Base-by-base conservation (phyloP, 1,284 basidiomycete genomes). In the Ceratobasidium sp. region DNA sequence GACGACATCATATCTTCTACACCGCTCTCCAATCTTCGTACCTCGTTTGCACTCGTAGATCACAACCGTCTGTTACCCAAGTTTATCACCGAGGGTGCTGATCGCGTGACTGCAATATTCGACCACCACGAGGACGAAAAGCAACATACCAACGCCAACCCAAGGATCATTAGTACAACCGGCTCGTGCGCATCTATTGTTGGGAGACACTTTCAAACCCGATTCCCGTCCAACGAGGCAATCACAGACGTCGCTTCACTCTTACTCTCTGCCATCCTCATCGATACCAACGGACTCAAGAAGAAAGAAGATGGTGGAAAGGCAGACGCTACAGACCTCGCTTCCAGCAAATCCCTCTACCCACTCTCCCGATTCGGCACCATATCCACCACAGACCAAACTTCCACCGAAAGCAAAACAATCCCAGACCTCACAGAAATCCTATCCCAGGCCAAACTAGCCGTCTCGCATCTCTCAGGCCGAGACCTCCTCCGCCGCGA, bases 41-140 rank as follows among this genome's bases (percentile, higher is more conserved):
- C 87, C n/a, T 86, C 85, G 4, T 95, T 95, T 81, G 93, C 90
- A 0, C 88, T 99, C 10, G 94, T 98, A 30, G 97, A 99, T 84
- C 96, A 98, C 84, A 98, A 98, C 82, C 87, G 87, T 12, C 88
- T 97, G 18, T 86, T 88, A n/a, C 82, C 89, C 0, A 82, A 82
- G 3, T 93, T 93, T 82, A 82, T 85, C 1, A 75, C 80, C 8
- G 77, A 66, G 5, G 27, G 57, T 3, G 83, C 85, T 38, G 83
- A 87, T 6, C 83, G 84, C 33, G 80, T 81, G 7, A 84, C 85
- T 10, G 95, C 99, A 4, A 87, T 90, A 0, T 86, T 99, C n/a
- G 97, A 99, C 84, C 97, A 99, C 83, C 97, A 99, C 84, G 91
- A 89, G 57, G 96, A 99, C 84, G 96, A 97, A 81, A 88, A 89